These are phyloP conservation scores for Ogataea degrootiae DNA, from an alignment of 805 yeast species.

Conservation along the genomic window DNA sequence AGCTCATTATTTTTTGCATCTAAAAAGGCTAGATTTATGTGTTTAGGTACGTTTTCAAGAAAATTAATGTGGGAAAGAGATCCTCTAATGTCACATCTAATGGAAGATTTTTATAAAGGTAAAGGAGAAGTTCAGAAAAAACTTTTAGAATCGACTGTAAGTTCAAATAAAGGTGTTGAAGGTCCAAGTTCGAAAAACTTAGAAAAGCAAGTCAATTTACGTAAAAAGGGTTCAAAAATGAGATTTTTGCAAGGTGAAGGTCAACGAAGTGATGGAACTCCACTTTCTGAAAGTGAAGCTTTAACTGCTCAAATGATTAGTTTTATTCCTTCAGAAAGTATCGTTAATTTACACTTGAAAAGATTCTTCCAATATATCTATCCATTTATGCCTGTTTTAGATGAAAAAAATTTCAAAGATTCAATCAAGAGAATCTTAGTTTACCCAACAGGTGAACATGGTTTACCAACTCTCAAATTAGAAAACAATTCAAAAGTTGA, in stretches of 20 bases:
- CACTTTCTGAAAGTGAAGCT: not conserved
- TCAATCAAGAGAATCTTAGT: slow-evolving; percentile 32
- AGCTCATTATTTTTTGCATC: slow-evolving; percentile 11
- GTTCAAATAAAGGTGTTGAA: not conserved
- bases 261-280: not conserved
- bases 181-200: slow-evolving; percentile 1
- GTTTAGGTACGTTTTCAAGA: slow-evolving; percentile 14
- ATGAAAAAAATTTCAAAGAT: slow-evolving; percentile 33
- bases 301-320: slow-evolving; percentile 6
- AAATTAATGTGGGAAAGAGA: slow-evolving; percentile 13
- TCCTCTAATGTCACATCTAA: slow-evolving; percentile 11
- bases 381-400: slow-evolving; percentile 45
- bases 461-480: slow-evolving; percentile 1
- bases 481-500: slow-evolving; percentile 15
- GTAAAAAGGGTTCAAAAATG: slow-evolving; percentile 3
- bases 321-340: slow-evolving; percentile 26
- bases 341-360: slow-evolving; percentile 34
- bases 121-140: not conserved
- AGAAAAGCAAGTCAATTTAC: slow-evolving; percentile 9
- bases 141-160: not conserved
- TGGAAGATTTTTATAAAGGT: slow-evolving; percentile 6
- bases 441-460: not conserved
- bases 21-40: slow-evolving; percentile 15
- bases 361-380: slow-evolving; percentile 36
- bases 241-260: not conserved